A percentile compares a stretch with the other conserved stretches of the same genome.
These are phyloP conservation scores for Carpinus viminea DNA, from an alignment of 306 rosid species.

Conservation along the genomic window DNA sequence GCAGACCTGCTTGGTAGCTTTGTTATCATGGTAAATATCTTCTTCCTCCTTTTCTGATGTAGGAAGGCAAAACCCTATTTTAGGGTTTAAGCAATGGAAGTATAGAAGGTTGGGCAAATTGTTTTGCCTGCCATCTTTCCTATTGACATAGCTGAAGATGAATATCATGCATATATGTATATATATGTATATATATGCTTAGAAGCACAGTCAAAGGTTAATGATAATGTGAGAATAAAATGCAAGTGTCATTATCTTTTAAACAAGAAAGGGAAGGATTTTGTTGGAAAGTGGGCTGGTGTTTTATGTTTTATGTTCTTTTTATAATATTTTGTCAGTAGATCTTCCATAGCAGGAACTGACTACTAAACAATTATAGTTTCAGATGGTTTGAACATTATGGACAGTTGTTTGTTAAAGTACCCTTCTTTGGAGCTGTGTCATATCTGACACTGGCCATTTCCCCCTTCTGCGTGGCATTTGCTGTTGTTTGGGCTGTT, in stretches of 20 bases:
- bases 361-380: conserved; percentile 54
- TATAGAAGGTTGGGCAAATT: not conserved
- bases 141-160: not conserved
- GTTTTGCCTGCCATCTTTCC: not conserved
- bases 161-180: not conserved
- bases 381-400: conserved; percentile 89
- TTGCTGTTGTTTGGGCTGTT: conserved; percentile 89
- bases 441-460: conserved; percentile 86
- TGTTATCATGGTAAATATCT: conserved; percentile 72
- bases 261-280: not conserved
- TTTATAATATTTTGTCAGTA: conserved; percentile 4
- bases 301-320: conserved; percentile 10
- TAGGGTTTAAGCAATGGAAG: not conserved
- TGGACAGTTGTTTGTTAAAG: conserved; percentile 71
- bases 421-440: conserved; percentile 88
- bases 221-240: not conserved
- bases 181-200: not conserved
- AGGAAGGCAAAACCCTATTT: too few species aligned
- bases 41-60: conserved; percentile 1
- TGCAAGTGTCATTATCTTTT: not conserved
- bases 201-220: not conserved
- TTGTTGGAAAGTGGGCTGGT: not conserved
- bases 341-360: conserved; percentile 35
- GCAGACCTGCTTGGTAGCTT: conserved; percentile 95
- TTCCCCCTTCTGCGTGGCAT: conserved; percentile 84